phyloP scores from a whole-genome alignment of 768 basidiomycete genomes.

The Collybia nuda region DNA sequence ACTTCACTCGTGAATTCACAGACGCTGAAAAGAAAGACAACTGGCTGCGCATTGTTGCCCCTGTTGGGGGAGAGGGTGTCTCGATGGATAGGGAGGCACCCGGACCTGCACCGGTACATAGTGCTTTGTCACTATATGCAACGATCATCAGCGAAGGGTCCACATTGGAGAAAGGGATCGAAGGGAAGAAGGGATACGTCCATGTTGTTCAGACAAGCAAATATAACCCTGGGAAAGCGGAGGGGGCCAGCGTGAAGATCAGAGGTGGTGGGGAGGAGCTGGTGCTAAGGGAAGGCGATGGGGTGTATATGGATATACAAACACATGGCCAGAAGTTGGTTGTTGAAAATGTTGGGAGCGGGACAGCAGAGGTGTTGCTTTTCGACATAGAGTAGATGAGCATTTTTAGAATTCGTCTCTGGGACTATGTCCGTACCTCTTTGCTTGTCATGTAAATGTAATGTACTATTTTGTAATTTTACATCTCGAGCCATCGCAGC shows the following conservation, averaged over 20 bases:
- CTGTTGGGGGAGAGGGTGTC: slow-evolving; percentile 59
- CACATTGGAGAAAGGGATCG: slow-evolving; percentile 52
- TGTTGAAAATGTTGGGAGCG: slow-evolving; percentile 66
- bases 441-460: too few species aligned
- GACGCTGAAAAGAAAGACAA: slow-evolving; percentile 80
- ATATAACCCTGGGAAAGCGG: slow-evolving; percentile 59
- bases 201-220: slow-evolving; percentile 87
- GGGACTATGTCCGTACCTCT: too few species aligned
- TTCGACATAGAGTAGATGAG: slow-evolving; percentile 66
- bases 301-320: slow-evolving; percentile 66
- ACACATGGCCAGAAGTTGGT: slow-evolving; percentile 37
- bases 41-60: slow-evolving; percentile 77
- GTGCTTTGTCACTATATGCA: slow-evolving; percentile 69
- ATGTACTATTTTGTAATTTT: too few species aligned
- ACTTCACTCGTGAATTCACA: slow-evolving; percentile 85
- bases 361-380: slow-evolving; percentile 70
- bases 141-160: slow-evolving; percentile 63
- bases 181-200: slow-evolving; percentile 67
- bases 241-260: slow-evolving; percentile 60
- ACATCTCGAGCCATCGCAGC: too few species aligned
- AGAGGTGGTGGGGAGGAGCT: slow-evolving; percentile 37
- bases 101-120: slow-evolving; percentile 83
- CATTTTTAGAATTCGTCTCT: too few species aligned
- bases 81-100: slow-evolving; percentile 56
- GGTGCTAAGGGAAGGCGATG: slow-evolving; percentile 83